Evolutionary conservation across 2,329 filamentous ascomycete genomes (phyloP).

Genomic region (Sporothrix phasma): DNA sequence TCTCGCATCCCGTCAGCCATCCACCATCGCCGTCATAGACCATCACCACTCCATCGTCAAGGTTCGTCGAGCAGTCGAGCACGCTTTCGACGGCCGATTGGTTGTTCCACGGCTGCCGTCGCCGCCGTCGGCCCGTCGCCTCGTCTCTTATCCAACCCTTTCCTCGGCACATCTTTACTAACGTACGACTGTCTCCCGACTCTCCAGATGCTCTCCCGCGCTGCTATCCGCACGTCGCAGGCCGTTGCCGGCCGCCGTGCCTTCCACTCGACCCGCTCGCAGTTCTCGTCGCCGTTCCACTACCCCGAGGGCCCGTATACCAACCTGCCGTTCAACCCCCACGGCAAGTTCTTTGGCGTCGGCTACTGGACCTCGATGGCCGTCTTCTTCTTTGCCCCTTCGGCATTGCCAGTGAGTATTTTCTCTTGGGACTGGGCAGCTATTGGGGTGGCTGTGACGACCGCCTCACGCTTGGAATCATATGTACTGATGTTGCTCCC

Average conservation of each 20-base stretch:
- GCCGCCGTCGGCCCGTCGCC: not conserved
- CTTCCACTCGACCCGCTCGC: conserved; percentile 82
- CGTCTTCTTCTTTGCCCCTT: conserved; percentile 51
- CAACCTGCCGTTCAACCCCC: conserved; percentile 96
- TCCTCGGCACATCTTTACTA: not conserved
- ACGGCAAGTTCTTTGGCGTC: conserved; percentile 73
- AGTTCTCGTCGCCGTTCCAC: conserved; percentile 87
- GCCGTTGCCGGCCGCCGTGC: conserved; percentile 59
- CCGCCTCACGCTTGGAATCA: too few species aligned
- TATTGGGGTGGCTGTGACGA: too few species aligned
- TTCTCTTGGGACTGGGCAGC: too few species aligned
- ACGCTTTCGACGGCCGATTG: not conserved
- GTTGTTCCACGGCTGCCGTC: not conserved
- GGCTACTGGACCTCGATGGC: conserved; percentile 68
- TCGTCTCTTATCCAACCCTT: not conserved
- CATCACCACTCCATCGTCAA: conserved; percentile 13
- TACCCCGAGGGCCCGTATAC: conserved; percentile 91
- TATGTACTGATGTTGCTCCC: not conserved
- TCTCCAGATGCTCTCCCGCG: conserved; percentile 69
- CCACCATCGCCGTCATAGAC: conserved; percentile 3
- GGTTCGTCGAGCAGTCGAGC: not conserved
- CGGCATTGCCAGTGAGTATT: conserved; percentile 48
- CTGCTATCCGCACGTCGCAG: conserved; percentile 49
- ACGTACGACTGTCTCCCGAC: not conserved
- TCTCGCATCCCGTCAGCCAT: not conserved